Conservation (phyloP, 78 protist species). For the Dictyostelium firmibasis region DNA sequence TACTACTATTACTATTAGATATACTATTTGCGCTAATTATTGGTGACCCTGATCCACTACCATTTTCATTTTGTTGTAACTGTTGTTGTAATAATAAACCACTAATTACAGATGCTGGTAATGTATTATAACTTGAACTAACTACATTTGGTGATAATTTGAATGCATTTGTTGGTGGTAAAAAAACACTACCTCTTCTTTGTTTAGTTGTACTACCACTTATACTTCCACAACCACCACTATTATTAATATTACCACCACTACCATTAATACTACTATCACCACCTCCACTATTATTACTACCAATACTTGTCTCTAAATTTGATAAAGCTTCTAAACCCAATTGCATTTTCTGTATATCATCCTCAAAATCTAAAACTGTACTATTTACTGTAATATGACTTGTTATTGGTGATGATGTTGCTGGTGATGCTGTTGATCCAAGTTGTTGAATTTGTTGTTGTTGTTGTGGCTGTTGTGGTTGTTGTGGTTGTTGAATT, state of each 20-base stretch:
- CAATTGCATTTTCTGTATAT: slow-evolving; percentile 12
- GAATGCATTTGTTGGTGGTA: slow-evolving; percentile 29
- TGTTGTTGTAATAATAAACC: not conserved
- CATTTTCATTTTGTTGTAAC: not conserved
- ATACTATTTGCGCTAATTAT: not conserved
- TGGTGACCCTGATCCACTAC: not conserved
- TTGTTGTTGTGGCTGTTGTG: not conserved
- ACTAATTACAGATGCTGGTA: not conserved
- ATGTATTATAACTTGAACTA: slow-evolving; percentile 14
- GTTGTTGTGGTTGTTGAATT: not conserved
- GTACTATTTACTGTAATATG: slow-evolving; percentile 13
- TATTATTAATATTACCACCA: not conserved
- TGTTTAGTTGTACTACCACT: not conserved
- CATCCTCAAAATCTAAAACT: slow-evolving; percentile 27
- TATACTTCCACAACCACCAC: not conserved
- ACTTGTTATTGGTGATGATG: slow-evolving; percentile 2
- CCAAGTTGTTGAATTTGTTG: not conserved
- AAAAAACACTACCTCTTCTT: slow-evolving; percentile 24
- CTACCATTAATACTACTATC: not conserved
- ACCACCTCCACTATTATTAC: not conserved
- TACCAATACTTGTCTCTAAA: not conserved
- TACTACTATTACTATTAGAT: not conserved
- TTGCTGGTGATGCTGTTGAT: not conserved
- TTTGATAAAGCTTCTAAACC: not conserved
- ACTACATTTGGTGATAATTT: not conserved